Conservation (phyloP, 371 early-diverging fungal species). For the Mortierella sp. region DNA sequence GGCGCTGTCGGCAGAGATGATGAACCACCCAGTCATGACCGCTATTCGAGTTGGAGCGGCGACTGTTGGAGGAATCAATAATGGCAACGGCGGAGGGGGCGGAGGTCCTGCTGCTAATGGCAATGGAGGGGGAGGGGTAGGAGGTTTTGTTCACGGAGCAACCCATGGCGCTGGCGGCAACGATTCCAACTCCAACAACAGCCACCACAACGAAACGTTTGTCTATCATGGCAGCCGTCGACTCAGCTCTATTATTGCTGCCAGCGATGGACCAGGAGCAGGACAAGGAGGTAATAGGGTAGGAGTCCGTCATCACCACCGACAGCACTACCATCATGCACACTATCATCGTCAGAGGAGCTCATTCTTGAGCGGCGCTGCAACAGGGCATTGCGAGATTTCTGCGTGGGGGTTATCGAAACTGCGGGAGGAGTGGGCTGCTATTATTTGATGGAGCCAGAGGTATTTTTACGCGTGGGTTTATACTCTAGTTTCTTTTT, state of each 20-base stretch:
- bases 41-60: conserved; percentile 34
- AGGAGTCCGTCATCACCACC: conserved; percentile 7
- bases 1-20: conserved; percentile 17
- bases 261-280: not conserved
- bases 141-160: not conserved
- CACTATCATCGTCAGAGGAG: conserved; percentile 6
- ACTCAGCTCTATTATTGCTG: not conserved
- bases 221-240: not conserved
- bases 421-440: conserved; percentile 41
- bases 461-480: too few relatives aligned
- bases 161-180: not conserved
- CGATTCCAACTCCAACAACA: not conserved
- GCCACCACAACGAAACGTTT: not conserved
- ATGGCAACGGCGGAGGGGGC: not conserved
- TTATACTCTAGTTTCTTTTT: too few relatives aligned
- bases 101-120: not conserved
- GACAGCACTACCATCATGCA: conserved; percentile 10
- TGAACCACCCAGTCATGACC: conserved; percentile 28
- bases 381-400: conserved; percentile 41
- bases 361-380: not conserved
- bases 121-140: not conserved
- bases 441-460: not conserved
- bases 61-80: conserved; percentile 12
- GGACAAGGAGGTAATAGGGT: not conserved
- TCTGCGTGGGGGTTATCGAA: conserved; percentile 42